Percentiles rank a stretch among this genome's conserved stretches.
Evolutionary conservation across 2,329 filamentous ascomycete genomes (phyloP).

Genomic region (Exophiala oligosperma): DNA sequence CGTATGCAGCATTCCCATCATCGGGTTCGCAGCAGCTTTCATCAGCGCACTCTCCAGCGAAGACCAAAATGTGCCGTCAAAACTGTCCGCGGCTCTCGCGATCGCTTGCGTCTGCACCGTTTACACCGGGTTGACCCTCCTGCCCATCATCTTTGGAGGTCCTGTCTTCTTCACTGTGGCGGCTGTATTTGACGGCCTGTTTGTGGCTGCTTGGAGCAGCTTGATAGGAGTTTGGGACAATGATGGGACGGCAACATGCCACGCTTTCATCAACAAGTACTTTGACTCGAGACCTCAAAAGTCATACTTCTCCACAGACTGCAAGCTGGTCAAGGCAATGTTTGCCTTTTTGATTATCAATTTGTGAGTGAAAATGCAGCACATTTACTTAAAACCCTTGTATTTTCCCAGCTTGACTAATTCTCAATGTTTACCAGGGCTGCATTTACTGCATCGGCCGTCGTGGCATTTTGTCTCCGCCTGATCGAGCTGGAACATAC

Average conservation of each 20-base stretch:
- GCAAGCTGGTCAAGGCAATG: conserved; percentile 22
- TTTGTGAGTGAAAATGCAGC: conserved; percentile 10
- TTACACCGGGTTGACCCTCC: conserved; percentile 13
- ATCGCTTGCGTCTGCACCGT: conserved; percentile 17
- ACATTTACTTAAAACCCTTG: not conserved
- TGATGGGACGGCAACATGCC: conserved; percentile 17
- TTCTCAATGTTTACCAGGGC: not conserved
- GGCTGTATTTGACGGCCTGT: conserved; percentile 12
- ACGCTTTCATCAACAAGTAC: conserved; percentile 14
- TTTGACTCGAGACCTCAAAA: conserved; percentile 6
- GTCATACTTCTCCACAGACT: conserved; percentile 16
- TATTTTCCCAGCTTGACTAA: not conserved
- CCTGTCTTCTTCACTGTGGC: conserved; percentile 17
- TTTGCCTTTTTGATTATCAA: conserved; percentile 26
- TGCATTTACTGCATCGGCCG: conserved; percentile 10
- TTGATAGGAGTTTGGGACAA: conserved; percentile 21
- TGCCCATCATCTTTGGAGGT: conserved; percentile 21
- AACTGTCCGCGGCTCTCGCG: conserved; percentile 12
- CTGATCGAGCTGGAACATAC: conserved; percentile 20
- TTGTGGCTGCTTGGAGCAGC: conserved; percentile 17
- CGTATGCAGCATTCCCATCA: conserved; percentile 14
- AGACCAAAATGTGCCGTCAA: conserved; percentile 14
- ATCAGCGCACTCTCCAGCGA: conserved; percentile 19
- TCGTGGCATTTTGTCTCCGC: conserved; percentile 15
- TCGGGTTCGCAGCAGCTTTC: conserved; percentile 19